Evolutionary conservation across 192 early-diverging fungal species (phyloP), one percentile per base, ranked within the genome.

Genomic region (Rhizoclosmatium globosum): DNA sequence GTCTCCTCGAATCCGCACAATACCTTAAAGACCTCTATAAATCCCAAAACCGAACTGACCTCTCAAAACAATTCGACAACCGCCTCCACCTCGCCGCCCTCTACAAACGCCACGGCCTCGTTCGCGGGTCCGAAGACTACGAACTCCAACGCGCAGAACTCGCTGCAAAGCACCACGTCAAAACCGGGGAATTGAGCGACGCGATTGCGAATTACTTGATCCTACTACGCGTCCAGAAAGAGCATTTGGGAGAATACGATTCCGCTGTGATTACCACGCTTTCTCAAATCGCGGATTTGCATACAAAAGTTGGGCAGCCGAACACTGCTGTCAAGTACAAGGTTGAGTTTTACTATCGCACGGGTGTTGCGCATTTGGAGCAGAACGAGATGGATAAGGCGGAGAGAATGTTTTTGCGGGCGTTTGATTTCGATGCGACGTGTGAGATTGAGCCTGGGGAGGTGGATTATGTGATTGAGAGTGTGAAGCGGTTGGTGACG

Each of bases 351-450:
- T 62, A 62, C 38, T 62, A 21, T 62, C 60, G 60, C 60, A 9
- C 7, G 60, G 60, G 60, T 7, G 21, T 31, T 6, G 60, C 11
- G 6, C 38, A 31, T 19, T 7, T 21, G 23, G 60, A 62, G 60
- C 11, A 6, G 19, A 39, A 39, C 7, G 60, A 62, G 60, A 39
- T 62, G 60, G 60, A 62, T 62, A 19, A 62, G 38, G 60, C 60
- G 23, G 60, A 62, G 38, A 19, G 60, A 19, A 62, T 62, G 60
- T 62, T 21, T 62, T 62, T 62, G 60, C 19, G 60, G 60, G 60
- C 60, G 9, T 62, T 62, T 62, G 60, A 62, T 62, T 62, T 62
- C 60, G 60, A 62, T 23, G 19, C 60, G 7, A 31, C 60, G 9
- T 7, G 7, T 7, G 60, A 62, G 23, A 19, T 62, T 62, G 60